Base-by-base conservation (phyloP, 73 alveolate species). In the Halteria grandinella region DNA sequence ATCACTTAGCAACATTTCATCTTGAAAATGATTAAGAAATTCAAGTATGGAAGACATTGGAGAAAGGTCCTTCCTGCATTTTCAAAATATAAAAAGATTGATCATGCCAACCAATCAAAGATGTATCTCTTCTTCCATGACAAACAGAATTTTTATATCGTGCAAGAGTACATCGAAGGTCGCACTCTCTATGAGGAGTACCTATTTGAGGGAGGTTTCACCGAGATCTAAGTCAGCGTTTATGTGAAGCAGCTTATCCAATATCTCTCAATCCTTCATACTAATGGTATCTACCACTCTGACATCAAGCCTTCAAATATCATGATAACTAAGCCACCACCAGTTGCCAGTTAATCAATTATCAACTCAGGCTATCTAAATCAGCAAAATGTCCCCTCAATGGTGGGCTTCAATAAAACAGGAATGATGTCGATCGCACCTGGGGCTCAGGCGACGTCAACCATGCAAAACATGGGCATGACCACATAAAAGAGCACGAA, bases 161-260 rank as follows among this genome's bases (percentile, higher is more conserved):
- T 66, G 15, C 47, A 66, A 45, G 80, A 66, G 80, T 66, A 66
- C 25, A 44, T 66, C 28, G 80, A 66, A 21, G 80, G 80, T 29
- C 66, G 80, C 11, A 17, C 64, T 25, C 17, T 66, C 1, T 66
- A 66, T 45, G 80, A 66, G 51, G 80, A 66, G 23, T 45, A 36
- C 47, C 29, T 66, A 45, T 7, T 41, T 28, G n/a, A 66, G 45
- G 66, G 66, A 44, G 80, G 69, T 6, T 66, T 66, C 20, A 44
- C 39, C 8, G 63, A 44, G 14, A 21, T 25, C 10, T 66, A 44
- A 25, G 52, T 66, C 5, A 12, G 55, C 21, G 47, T 5, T 29
- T 47, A 45, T 47, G 47, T 51, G 3, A 66, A 66, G 29, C 33
- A 66, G 52, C 66, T 66, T 6, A 66, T 66, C 6, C 36, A 66